phyloP scores from a whole-genome alignment of 768 basidiomycete genomes.

The Pleurotus tuoliensis region DNA sequence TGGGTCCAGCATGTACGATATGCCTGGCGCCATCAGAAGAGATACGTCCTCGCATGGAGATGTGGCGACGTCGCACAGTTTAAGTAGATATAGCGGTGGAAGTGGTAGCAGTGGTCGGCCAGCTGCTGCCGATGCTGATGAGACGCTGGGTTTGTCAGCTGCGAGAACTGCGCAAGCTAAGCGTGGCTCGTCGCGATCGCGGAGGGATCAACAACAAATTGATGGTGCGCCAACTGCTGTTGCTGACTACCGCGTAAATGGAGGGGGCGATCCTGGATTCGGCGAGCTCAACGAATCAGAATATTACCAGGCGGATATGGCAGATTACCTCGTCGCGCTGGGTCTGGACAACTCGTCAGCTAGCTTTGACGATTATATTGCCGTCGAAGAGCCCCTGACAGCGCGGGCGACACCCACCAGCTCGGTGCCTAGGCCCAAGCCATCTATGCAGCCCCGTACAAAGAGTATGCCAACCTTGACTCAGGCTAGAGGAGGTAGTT shows the following conservation, averaged over 20 bases:
- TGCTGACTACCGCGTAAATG: not conserved
- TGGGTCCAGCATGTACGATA: constrained; percentile 1
- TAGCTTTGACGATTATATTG: constrained; percentile 21
- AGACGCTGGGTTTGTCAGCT: constrained; percentile 4
- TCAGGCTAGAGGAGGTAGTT: constrained; percentile 11
- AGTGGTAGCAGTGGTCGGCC: not conserved
- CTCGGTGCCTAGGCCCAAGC: constrained; percentile 14
- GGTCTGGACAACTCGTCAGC: constrained; percentile 7
- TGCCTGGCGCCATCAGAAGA: constrained; percentile 3
- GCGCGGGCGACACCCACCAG: not conserved
- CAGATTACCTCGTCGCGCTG: not conserved
- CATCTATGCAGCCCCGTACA: constrained; percentile 30
- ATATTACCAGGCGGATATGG: not conserved
- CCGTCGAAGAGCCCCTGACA: not conserved
- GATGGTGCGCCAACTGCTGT: not conserved
- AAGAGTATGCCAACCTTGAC: constrained; percentile 48
- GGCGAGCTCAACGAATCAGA: not conserved
- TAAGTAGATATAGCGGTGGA: not conserved
- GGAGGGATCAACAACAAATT: constrained; percentile 1
- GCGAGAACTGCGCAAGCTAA: constrained; percentile 4
- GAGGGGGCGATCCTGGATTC: not conserved
- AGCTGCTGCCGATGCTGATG: not conserved
- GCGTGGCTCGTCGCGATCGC: constrained; percentile 1
- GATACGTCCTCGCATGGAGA: constrained; percentile 1
- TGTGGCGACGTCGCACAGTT: not conserved